Conservation (phyloP, 805 yeast species). For the Wickerhamiella galacta region DNA sequence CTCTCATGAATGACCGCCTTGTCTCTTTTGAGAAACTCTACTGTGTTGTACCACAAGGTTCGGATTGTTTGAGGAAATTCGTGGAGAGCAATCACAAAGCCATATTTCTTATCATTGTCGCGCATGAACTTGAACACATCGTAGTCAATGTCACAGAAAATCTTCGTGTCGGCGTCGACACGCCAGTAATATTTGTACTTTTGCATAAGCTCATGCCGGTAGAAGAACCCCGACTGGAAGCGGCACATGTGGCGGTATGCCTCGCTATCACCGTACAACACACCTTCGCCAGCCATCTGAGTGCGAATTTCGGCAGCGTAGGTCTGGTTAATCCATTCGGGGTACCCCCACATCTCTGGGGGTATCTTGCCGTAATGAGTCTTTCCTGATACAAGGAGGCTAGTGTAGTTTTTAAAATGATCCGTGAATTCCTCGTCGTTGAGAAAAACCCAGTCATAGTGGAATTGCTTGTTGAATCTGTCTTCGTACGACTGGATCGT, state of each 20-base stretch:
- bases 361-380: constrained; percentile 47
- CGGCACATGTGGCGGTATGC: constrained; percentile 66
- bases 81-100: constrained; percentile 45
- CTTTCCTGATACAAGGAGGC: constrained; percentile 36
- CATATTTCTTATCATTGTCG: constrained; percentile 38
- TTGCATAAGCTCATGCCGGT: constrained; percentile 36
- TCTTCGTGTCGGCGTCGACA: constrained; percentile 48
- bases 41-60: constrained; percentile 39
- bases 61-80: constrained; percentile 49
- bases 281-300: constrained; percentile 26
- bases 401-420: constrained; percentile 34
- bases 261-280: constrained; percentile 41
- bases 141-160: constrained; percentile 42
- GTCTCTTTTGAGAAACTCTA: constrained; percentile 27
- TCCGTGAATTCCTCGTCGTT: constrained; percentile 49
- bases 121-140: constrained; percentile 47
- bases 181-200: constrained; percentile 56
- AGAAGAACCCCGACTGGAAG: constrained; percentile 59
- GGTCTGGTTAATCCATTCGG: constrained; percentile 41
- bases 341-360: constrained; percentile 48
- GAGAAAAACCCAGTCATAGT: constrained; percentile 68
- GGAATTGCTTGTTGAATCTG: constrained; percentile 41
- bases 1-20: constrained; percentile 39
- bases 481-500: constrained; percentile 49
- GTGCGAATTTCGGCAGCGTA: constrained; percentile 30